A percentile compares a stretch with the other conserved stretches of the same genome.
These are phyloP conservation scores for Fagopyrum esculentum DNA, from an alignment of 148 eudicot genomes.

Conservation along the genomic window DNA sequence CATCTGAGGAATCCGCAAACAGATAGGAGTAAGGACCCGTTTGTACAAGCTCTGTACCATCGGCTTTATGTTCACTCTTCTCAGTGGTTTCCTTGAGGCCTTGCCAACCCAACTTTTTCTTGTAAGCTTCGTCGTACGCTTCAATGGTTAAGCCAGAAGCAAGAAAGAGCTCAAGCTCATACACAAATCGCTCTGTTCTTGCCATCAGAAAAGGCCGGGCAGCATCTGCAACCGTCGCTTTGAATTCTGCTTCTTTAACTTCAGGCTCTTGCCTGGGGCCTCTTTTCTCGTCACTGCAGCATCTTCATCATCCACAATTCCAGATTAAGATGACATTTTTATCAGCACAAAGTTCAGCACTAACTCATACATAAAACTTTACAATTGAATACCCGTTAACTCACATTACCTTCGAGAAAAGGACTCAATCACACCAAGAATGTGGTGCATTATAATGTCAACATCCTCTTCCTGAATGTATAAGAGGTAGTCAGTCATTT, in stretches of 20 bases:
- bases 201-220: slow-evolving; percentile 63
- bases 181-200: slow-evolving; percentile 58
- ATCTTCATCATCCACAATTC: neutral
- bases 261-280: slow-evolving; percentile 24
- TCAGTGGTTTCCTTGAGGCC: slow-evolving; percentile 27
- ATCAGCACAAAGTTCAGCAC: neutral
- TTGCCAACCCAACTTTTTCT: slow-evolving; percentile 53
- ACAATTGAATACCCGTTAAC: neutral
- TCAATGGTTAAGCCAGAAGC: slow-evolving; percentile 67
- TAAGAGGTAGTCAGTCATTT: neutral
- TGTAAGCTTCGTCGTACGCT: slow-evolving; percentile 64
- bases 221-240: slow-evolving; percentile 41
- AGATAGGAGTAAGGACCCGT: slow-evolving; percentile 30
- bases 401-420: slow-evolving; percentile 43
- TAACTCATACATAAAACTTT: neutral
- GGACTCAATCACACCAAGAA: slow-evolving; percentile 66
- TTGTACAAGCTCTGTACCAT: neutral
- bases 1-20: slow-evolving; percentile 47
- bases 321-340: slow-evolving; percentile 11
- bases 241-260: slow-evolving; percentile 44
- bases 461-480: slow-evolving; percentile 70
- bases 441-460: slow-evolving; percentile 70
- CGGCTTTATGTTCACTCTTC: slow-evolving; percentile 24
- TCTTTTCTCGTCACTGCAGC: slow-evolving; percentile 36
- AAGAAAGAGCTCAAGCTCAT: slow-evolving; percentile 65